Evolutionary conservation across 257 asterid genomes (phyloP), one percentile per base, ranked within the genome.

Genomic region (Pogostemon cablin): DNA sequence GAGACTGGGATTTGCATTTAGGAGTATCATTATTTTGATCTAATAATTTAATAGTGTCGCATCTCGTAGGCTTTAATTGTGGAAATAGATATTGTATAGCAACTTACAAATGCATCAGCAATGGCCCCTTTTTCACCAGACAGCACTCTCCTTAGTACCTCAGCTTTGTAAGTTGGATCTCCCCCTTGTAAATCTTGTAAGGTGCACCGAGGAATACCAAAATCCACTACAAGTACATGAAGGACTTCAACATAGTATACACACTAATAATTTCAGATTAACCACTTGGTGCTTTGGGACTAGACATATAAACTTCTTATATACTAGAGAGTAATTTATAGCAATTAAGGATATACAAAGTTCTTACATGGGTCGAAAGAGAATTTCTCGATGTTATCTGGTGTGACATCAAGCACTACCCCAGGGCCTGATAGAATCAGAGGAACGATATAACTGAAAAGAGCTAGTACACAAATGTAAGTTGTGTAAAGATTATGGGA

Each of bases 21-120:
- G 54, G 68, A 20, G 5, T 42, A 20, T 42, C 5, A 17, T 9
- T 9, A 20, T 63, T 42, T 7, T 40, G 46, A 38, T 37, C 4
- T 25, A 25, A 25, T 25, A 1, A 25, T 25, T 25, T 25, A 25
- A 25, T 25, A 25, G 1, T 25, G 32, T 1, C 32, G 32, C 1
- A 1, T 1, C 1, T 1, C 32, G 32, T 25, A 25, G 32, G 32
- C 32, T 25, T 25, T 1, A 25, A 25, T 25, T 25, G 32, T 25
- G 32, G 32, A 25, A 25, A 25, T 25, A 25, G 32, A 25, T 25
- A 25, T 25, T 25, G 32, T 25, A 25, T 25, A 54, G 69, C 3
- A 50, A 80, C 92, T 75, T 71, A 92, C 98, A 49, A 92, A 55
- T 62, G 98, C 96, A 82, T 92, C 96, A 41, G 92, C 98, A 42